Conservation (phyloP, 176 grass and related monocot species). For the Bromus sterilis region DNA sequence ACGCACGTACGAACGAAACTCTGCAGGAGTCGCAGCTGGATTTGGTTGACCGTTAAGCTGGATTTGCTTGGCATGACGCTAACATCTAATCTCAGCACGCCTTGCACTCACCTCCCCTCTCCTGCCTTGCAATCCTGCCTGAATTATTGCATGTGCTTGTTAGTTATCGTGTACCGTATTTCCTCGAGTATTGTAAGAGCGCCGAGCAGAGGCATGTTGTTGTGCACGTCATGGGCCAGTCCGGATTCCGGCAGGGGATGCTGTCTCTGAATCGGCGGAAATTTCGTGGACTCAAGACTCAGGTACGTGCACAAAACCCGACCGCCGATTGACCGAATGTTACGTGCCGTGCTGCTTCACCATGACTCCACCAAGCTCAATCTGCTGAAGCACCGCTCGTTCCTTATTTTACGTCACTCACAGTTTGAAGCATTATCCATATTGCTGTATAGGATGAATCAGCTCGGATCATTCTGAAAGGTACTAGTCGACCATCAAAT, state of each 20-base stretch:
- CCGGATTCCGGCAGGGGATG: no score
- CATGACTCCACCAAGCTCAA: background rate
- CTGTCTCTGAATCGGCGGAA: background rate
- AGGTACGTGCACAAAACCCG: background rate
- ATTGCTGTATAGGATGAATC: background rate
- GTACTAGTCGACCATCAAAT: background rate
- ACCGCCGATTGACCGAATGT: background rate
- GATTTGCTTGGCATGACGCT: background rate
- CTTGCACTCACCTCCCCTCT: background rate
- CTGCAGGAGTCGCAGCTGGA: slow-evolving; percentile 5
- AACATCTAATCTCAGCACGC: background rate
- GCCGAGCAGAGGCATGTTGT: background rate
- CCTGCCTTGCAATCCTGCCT: background rate
- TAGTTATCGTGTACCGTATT: background rate
- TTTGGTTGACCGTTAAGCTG: slow-evolving; percentile 21
- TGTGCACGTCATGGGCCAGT: background rate
- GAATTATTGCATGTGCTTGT: background rate
- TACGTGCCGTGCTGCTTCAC: background rate
- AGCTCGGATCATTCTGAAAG: background rate
- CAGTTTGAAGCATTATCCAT: background rate
- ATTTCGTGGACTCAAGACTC: background rate
- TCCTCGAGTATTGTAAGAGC: background rate
- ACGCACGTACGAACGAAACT: background rate
- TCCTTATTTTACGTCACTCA: background rate
- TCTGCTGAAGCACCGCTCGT: background rate